Evolutionary conservation across 1,284 basidiomycete species (phyloP).

Genomic region (Wallemia mellicola): DNA sequence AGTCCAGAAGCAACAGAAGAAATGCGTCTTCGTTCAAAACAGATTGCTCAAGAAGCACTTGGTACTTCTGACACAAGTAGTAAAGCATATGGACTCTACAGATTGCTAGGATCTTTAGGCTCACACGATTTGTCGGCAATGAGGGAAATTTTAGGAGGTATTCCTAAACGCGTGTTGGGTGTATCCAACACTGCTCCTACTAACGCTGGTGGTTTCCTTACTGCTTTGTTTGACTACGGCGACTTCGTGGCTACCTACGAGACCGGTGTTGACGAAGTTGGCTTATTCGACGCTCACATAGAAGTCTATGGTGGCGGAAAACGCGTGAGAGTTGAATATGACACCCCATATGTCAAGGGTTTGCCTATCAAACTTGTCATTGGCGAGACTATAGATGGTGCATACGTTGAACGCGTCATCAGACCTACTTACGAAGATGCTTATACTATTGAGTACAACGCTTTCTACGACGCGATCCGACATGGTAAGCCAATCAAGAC

Average conservation of each 20-base stretch:
- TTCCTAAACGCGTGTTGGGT: slow-evolving; percentile 12
- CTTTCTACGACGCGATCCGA: slow-evolving; percentile 8
- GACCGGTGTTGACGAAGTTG: slow-evolving; percentile 16
- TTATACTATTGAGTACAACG: slow-evolving; percentile 12
- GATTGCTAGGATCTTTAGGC: slow-evolving; percentile 10
- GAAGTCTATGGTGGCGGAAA: slow-evolving; percentile 17
- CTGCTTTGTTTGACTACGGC: slow-evolving; percentile 6
- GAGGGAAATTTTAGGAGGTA: slow-evolving; percentile 15
- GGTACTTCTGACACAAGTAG: slow-evolving; percentile 8
- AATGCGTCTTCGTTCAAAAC: slow-evolving; percentile 9
- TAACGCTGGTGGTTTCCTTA: slow-evolving; percentile 8
- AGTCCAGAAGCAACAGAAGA: slow-evolving; percentile 8
- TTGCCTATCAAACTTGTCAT: slow-evolving; percentile 12
- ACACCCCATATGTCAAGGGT: slow-evolving; percentile 14
- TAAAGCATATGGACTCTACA: slow-evolving; percentile 5
- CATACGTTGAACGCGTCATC: slow-evolving; percentile 7
- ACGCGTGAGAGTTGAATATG: slow-evolving; percentile 16
- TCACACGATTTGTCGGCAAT: slow-evolving; percentile 13
- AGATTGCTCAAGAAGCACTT: slow-evolving; percentile 2
- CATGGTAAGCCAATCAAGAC: slow-evolving; percentile 6
- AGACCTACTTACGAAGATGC: slow-evolving; percentile 13
- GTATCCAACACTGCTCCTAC: background rate
- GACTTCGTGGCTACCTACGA: slow-evolving; percentile 8
- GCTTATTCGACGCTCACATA: slow-evolving; percentile 18
- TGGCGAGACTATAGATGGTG: slow-evolving; percentile 9